A percentile compares a stretch with the other conserved stretches of the same genome.
Evolutionary conservation across 768 basidiomycete species (phyloP).

Genomic region (Leccinellum rugosiceps): DNA sequence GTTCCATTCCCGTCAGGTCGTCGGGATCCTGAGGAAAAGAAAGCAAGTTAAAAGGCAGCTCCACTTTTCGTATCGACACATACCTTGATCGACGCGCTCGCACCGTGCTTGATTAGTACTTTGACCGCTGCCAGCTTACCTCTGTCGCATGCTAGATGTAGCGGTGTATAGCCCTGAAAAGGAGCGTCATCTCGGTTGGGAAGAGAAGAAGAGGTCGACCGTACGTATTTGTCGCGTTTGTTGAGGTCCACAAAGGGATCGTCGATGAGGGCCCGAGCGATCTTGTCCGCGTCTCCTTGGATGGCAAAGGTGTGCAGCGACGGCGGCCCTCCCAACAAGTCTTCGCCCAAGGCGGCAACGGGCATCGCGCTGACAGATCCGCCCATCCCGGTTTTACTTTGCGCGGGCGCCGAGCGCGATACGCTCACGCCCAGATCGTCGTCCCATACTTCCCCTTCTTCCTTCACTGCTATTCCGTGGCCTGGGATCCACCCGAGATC

Average conservation of each 20-base stretch:
- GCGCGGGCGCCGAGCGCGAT: constrained; percentile 19
- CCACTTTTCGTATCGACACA: not conserved
- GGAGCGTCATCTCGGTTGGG: not conserved
- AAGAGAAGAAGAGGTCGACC: constrained; percentile 24
- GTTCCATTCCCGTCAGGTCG: constrained; percentile 53
- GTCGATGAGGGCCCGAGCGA: constrained; percentile 43
- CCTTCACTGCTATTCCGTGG: constrained; percentile 4
- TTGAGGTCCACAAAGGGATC: constrained; percentile 51
- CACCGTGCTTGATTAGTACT: constrained; percentile 60
- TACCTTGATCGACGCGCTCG: constrained; percentile 64
- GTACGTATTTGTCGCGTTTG: constrained; percentile 68
- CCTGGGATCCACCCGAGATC: constrained; percentile 65
- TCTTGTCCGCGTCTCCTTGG: constrained; percentile 44
- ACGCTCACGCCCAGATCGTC: constrained; percentile 34
- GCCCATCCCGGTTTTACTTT: constrained; percentile 46
- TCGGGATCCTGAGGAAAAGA: constrained; percentile 57
- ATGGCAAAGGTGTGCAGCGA: constrained; percentile 64
- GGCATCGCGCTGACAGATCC: constrained; percentile 59
- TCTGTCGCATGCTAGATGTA: constrained; percentile 86
- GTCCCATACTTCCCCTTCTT: constrained; percentile 41
- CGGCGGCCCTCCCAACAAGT: constrained; percentile 35
- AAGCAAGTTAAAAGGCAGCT: constrained; percentile 4
- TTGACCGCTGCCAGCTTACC: constrained; percentile 59
- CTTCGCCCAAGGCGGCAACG: constrained; percentile 36
- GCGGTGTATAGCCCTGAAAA: constrained; percentile 77